A percentile compares a stretch with the other conserved stretches of the same genome.
Evolutionary conservation across 306 rosid genomes (phyloP).

Genomic region (Cucumis sativus): Cucumber_9930_V3 NC_026659.2:29589501-29590000

Average conservation of each 20-base stretch:
- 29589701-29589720: too few species aligned
- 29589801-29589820: conserved; percentile 1
- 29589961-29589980: too few species aligned
- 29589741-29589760: conserved; percentile 1
- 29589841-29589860: too few species aligned
- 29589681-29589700: not conserved
- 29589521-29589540: too few species aligned
- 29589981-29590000: too few species aligned
- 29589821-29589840: not conserved
- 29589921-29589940: not conserved
- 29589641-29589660: not conserved
- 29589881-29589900: not conserved
- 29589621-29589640: not conserved
- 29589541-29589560: too few species aligned
- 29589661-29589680: not conserved
- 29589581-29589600: too few species aligned
- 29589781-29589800: not conserved
- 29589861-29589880: not conserved
- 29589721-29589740: not conserved
- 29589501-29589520: too few species aligned
- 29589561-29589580: too few species aligned
- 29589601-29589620: not conserved
- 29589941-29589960: too few species aligned
- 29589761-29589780: conserved; percentile 4
- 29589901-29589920: not conserved